Base-by-base conservation (phyloP, 257 asterid genomes). In the Lycium ferocissimum region DNA sequence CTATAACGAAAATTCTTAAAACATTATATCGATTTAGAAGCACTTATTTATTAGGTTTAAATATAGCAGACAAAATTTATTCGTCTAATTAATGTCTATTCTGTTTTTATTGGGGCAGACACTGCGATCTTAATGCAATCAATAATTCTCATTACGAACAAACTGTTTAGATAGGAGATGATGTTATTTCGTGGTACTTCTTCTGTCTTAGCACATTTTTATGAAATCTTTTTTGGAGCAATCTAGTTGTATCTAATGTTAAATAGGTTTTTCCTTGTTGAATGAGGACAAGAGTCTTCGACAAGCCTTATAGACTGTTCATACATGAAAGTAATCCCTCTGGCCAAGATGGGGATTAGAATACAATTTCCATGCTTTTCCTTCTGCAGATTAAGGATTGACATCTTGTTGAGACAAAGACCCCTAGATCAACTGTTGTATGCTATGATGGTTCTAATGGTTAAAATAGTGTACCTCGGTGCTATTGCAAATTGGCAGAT, bases 381-480 rank as follows among this genome's bases (percentile, higher is more conserved):
- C 63, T 26, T 14, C 63, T 51, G 63, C 43, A 51, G 20, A 76
- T 76, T 26, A 76, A 76, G 45, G 82, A 15, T 76, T 3, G 82
- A 14, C 63, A 76, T 76, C 26, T 51, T 53, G 82, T 76, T 51
- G 63, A 26, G 65, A 76, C 7, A 51, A 5, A 76, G 43, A 51
- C 15, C 26, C 63, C 14, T n/a, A 3, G 5, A 51, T 76, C 26
- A 51, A 51, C 51, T 8, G 14, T 76, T 51, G 47, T 8, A 76
- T 53, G 63, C 14, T 53, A 51, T 76, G 65, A 76, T 26, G 45
- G 82, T 51, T 59, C 65, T 76, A 76, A 76, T 26, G 62, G 81
- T 75, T 49, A 49, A 75, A 75, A 20, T 75, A 53, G 40, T 14
- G 43, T n/a, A 6, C 4, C 81, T 49, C 40, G 9, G 43, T 75